A percentile compares a stretch with the other conserved stretches of the same genome.
Conservation (phyloP, 306 rosid genomes). For the Cicer yamashitae region DNA sequence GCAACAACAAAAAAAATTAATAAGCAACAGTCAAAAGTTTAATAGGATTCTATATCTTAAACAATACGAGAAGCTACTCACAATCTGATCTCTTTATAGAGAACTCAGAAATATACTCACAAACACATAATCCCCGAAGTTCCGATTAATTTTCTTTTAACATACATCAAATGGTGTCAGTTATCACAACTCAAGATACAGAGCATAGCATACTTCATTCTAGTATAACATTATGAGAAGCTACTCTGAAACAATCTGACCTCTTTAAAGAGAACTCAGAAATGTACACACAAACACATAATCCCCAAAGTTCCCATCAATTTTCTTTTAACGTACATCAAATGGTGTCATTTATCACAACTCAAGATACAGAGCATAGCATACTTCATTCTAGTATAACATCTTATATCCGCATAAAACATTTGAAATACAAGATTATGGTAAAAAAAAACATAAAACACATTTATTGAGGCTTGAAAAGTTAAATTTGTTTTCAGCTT, state of each 20-base stretch:
- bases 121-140: constrained; percentile 15
- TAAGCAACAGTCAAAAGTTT: constrained; percentile 27
- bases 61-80: constrained; percentile 30
- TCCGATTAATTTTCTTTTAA: constrained; percentile 28
- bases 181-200: neutral
- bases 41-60: constrained; percentile 5
- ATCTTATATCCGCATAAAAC: neutral
- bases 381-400: constrained; percentile 21
- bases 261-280: constrained; percentile 3
- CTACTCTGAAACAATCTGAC: constrained; percentile 44
- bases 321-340: constrained; percentile 30
- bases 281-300: constrained; percentile 2
- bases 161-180: constrained; percentile 10
- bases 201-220: constrained; percentile 5
- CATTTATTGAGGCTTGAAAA: constrained; percentile 10
- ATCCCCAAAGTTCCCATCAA: constrained; percentile 15
- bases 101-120: neutral
- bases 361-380: neutral
- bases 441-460: neutral
- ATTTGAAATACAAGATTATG: neutral
- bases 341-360: neutral
- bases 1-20: constrained; percentile 38
- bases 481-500: constrained; percentile 13
- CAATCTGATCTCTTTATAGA: constrained; percentile 10
- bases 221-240: constrained; percentile 16